A percentile compares a stretch with the other conserved stretches of the same genome.
Evolutionary conservation across 1,284 basidiomycete genomes (phyloP).

Genomic region (Microbotryum lychnidis-dioicae): DNA sequence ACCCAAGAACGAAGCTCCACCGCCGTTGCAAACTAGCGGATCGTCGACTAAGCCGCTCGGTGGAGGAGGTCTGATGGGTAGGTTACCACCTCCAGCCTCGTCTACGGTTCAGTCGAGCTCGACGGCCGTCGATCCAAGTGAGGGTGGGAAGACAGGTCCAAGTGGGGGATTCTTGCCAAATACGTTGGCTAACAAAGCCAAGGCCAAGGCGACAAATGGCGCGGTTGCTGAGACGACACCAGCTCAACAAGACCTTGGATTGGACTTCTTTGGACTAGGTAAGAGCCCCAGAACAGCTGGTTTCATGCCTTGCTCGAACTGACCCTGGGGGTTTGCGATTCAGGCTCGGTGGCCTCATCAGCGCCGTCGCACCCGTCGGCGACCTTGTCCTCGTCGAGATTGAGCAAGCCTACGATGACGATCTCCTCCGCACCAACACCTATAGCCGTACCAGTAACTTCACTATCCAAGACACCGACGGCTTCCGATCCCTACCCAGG

Average conservation of each 20-base stretch:
- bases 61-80: background rate
- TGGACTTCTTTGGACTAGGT: conserved; percentile 31
- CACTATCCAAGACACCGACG: conserved; percentile 12
- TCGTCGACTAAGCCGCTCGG: background rate
- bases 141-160: background rate
- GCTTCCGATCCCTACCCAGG: conserved; percentile 34
- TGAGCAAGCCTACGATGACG: conserved; percentile 8
- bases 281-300: background rate
- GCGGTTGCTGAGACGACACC: background rate
- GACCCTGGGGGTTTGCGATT: too few relatives aligned
- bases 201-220: conserved; percentile 14
- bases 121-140: background rate
- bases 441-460: background rate
- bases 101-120: background rate
- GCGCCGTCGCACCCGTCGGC: conserved; percentile 1
- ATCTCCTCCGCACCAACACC: conserved; percentile 10
- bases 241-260: conserved; percentile 1
- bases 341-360: conserved; percentile 15
- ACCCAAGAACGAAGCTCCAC: conserved; percentile 21
- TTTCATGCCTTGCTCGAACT: background rate
- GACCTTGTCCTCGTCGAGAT: conserved; percentile 2
- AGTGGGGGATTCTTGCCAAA: conserved; percentile 19
- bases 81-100: background rate
- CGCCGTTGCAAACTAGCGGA: background rate
- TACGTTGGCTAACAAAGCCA: conserved; percentile 12